Conservation (phyloP, 2,329 filamentous ascomycete genomes). For the Didymella pomorum region DNA sequence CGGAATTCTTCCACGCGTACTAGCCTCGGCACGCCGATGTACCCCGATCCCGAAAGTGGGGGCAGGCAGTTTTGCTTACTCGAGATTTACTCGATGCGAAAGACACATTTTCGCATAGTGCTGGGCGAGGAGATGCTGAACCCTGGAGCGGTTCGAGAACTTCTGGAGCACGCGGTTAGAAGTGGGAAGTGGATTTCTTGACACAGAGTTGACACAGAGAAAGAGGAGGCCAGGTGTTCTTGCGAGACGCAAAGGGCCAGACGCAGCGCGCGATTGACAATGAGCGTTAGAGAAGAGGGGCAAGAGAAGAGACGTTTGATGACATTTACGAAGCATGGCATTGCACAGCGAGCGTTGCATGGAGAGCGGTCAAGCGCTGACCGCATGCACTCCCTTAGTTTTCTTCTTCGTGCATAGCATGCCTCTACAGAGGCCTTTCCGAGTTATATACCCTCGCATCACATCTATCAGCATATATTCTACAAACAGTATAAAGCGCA, state of each 20-base stretch:
- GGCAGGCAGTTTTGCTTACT: constrained; percentile 9
- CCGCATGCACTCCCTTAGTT: neutral
- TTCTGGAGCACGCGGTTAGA: neutral
- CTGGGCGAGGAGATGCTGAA: constrained; percentile 13
- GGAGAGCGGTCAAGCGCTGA: constrained; percentile 19
- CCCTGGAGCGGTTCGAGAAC: constrained; percentile 1
- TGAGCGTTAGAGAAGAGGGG: too few relatives aligned
- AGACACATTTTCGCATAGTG: constrained; percentile 1
- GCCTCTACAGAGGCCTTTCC: too few relatives aligned
- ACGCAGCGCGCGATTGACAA: too few relatives aligned
- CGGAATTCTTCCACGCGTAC: neutral
- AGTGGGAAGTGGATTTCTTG: neutral
- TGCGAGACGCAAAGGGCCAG: too few relatives aligned
- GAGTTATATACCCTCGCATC: too few relatives aligned
- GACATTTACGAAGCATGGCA: neutral
- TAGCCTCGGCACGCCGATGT: constrained; percentile 6
- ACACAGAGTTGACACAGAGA: neutral
- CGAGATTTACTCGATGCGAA: constrained; percentile 16
- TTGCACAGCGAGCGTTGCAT: constrained; percentile 1
- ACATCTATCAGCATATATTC: too few relatives aligned
- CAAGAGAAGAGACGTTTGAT: neutral
- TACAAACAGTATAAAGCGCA: neutral
- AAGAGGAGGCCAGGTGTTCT: neutral
- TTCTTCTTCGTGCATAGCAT: neutral
- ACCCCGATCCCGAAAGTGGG: constrained; percentile 13